Conservation (phyloP, 2,329 filamentous ascomycete species). For the Leptographium wingfieldii region DNA sequence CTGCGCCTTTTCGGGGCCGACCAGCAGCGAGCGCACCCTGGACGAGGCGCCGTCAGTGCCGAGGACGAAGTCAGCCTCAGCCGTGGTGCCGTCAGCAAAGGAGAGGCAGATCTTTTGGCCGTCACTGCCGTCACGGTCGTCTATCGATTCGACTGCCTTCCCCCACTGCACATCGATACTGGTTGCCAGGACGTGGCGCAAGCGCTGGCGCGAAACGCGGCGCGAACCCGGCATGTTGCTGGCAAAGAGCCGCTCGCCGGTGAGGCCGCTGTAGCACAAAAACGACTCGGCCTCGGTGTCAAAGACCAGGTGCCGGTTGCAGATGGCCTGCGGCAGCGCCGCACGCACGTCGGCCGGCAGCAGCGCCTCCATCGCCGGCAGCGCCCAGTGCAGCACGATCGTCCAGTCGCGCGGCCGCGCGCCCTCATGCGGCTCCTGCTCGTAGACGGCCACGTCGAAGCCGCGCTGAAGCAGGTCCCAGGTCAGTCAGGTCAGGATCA, state of each 20-base stretch:
- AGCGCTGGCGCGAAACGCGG: constrained; percentile 21
- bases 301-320: constrained; percentile 22
- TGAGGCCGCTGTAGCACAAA: constrained; percentile 21
- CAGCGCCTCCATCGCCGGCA: constrained; percentile 21
- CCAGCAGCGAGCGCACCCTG: constrained; percentile 18
- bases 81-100: constrained; percentile 16
- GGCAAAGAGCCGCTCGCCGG: constrained; percentile 23
- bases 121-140: not conserved
- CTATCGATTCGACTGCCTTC: constrained; percentile 11
- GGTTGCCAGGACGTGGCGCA: constrained; percentile 20
- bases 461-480: constrained; percentile 12
- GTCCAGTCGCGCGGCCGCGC: constrained; percentile 24
- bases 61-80: constrained; percentile 18
- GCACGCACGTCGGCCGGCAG: constrained; percentile 20
- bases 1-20: constrained; percentile 15
- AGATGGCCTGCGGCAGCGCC: constrained; percentile 19
- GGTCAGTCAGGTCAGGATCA: constrained; percentile 9
- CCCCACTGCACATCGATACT: constrained; percentile 22
- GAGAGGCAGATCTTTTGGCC: constrained; percentile 4
- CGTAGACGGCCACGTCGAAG: constrained; percentile 21
- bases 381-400: constrained; percentile 28
- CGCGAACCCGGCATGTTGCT: constrained; percentile 20
- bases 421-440: constrained; percentile 18
- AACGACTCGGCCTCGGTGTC: constrained; percentile 19
- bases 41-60: constrained; percentile 21